Evolutionary conservation across 768 basidiomycete species (phyloP), one percentile per base, ranked within the genome.

Genomic region (Suillus plorans): DNA sequence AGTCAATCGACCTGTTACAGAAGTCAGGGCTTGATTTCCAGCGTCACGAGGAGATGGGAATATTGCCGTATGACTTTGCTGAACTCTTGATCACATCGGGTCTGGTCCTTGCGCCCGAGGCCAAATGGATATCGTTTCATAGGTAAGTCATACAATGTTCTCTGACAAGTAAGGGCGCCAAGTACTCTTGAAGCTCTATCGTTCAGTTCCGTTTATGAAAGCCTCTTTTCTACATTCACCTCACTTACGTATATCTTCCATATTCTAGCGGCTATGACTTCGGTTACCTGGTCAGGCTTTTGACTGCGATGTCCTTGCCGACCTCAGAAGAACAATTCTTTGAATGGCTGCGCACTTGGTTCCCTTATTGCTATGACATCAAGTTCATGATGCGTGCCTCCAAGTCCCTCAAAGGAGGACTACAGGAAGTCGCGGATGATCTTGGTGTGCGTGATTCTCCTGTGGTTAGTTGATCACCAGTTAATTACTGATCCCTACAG

Each of bases 101-200:
- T 1, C 79, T 99, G 74, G 97, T 99, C 18, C 77, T 99, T 69
- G 80, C 89, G 42, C 87, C 89, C 41, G 94, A 97, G 55, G 92
- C 92, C 39, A 95, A 86, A 77, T 99, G 97, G 97, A 91, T 99
- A 74, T 96, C 95, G 12, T 99, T 98, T 75, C 97, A 98, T 74
- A 95, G 94, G 97, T 95, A 72, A 74, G 90, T 81, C 16, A 10
- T 31, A 9, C 25, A 7, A 53, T 18, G 20, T 52, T 34, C 20
- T 28, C 28, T 25, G 57, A 28, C 22, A 10, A 41, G 37, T 12
- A 16, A 25, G 22, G 34, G 14, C 12, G 5, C 18, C 58, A 59
- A 20, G 18, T 28, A 8, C 25, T 42, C 18, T 59, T 42, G 18
- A 36, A 34, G 49, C 39, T n/a, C 31, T 9, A 5, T 36, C 62